phyloP scores from a whole-genome alignment of 768 basidiomycete genomes.

The Mycena rosella region DNA sequence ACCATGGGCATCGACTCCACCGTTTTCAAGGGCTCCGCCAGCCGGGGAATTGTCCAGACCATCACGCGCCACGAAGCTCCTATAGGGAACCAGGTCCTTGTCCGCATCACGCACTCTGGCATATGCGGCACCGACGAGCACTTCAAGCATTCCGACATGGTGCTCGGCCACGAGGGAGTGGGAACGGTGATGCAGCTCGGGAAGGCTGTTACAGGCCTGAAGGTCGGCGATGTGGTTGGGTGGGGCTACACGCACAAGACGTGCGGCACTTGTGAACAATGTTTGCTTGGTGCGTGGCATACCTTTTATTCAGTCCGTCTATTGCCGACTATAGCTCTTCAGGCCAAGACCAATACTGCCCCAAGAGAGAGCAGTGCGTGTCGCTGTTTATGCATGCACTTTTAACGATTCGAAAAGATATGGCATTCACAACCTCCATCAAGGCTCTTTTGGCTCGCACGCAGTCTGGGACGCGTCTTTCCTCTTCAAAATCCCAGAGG shows the following conservation, averaged over 20 bases:
- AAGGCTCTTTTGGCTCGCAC: constrained; percentile 43
- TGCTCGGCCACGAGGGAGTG: constrained; percentile 46
- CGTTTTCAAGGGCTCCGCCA: constrained; percentile 19
- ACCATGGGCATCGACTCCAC: constrained; percentile 25
- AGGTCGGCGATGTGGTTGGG: constrained; percentile 31
- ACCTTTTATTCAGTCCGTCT: not conserved
- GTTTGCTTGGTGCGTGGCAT: not conserved
- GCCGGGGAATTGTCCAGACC: constrained; percentile 15
- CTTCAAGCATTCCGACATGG: constrained; percentile 45
- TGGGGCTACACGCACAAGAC: constrained; percentile 43
- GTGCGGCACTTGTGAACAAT: constrained; percentile 48
- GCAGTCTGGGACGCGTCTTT: constrained; percentile 50
- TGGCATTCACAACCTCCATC: constrained; percentile 45
- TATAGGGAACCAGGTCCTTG: constrained; percentile 23
- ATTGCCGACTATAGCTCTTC: not conserved
- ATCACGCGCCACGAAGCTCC: not conserved
- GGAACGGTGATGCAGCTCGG: constrained; percentile 27
- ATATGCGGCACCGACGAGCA: constrained; percentile 57
- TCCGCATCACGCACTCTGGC: constrained; percentile 40
- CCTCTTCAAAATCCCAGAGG: constrained; percentile 50
- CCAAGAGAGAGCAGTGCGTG: not conserved
- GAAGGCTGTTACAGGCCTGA: not conserved
- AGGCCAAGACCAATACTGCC: constrained; percentile 24
- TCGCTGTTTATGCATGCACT: not conserved
- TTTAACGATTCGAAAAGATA: constrained; percentile 23